A percentile compares a stretch with the other conserved stretches of the same genome.
Conservation (phyloP, 345 rosid genomes). For the Arabidopsis thaliana region TAIR10.1 NC_003075.7:17167001-17167500, state of each 20-base stretch:
- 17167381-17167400: constrained; percentile 48
- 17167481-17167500: constrained; percentile 1
- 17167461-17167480: neutral
- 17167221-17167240: constrained; percentile 69
- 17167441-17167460: neutral
- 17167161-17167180: constrained; percentile 82
- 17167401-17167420: constrained; percentile 82
- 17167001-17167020: neutral
- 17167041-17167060: constrained; percentile 5
- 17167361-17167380: constrained; percentile 46
- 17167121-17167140: constrained; percentile 55
- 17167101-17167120: constrained; percentile 74
- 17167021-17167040: constrained; percentile 1
- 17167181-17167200: constrained; percentile 75
- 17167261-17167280: constrained; percentile 16
- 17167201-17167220: constrained; percentile 78
- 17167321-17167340: constrained; percentile 67
- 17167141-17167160: constrained; percentile 68
- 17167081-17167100: constrained; percentile 52
- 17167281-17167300: constrained; percentile 24
- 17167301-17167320: constrained; percentile 57
- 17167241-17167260: constrained; percentile 19
- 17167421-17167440: constrained; percentile 53
- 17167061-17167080: constrained; percentile 37
- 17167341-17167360: constrained; percentile 74